Evolutionary conservation across 148 eudicot species (phyloP).

Genomic region (Amaranthus cruentus): DNA sequence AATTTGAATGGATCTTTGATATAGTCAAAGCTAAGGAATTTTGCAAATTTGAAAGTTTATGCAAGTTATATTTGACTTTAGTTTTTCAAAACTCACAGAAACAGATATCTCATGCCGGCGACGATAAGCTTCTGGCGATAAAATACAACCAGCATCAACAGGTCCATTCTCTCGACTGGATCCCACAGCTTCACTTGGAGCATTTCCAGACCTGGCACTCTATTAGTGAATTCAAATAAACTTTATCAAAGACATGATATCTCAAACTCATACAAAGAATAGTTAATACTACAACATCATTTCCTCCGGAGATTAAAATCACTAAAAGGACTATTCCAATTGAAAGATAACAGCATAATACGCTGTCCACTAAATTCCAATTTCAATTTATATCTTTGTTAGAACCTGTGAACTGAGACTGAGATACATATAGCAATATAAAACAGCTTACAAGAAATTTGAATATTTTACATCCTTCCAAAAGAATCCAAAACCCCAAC

Average conservation of each 20-base stretch:
- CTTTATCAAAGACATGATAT: not conserved
- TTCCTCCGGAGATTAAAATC: too few relatives aligned
- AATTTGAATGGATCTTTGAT: not conserved
- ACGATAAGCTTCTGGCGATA: constrained; percentile 74
- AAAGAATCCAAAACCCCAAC: too few relatives aligned
- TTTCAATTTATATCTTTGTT: too few relatives aligned
- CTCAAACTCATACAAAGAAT: not conserved
- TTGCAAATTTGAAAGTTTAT: not conserved
- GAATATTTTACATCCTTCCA: too few relatives aligned
- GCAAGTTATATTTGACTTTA: not conserved
- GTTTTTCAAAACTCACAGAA: constrained; percentile 44
- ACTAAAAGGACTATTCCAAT: not conserved
- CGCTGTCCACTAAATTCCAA: not conserved
- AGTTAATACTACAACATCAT: too few relatives aligned
- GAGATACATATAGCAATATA: too few relatives aligned
- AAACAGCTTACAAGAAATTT: too few relatives aligned
- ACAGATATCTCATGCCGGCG: constrained; percentile 80
- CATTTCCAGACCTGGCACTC: constrained; percentile 36
- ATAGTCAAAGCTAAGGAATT: not conserved
- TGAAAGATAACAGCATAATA: not conserved
- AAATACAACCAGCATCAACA: constrained; percentile 34
- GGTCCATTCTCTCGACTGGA: constrained; percentile 30
- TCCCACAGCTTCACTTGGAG: constrained; percentile 34
- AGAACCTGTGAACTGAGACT: too few relatives aligned
- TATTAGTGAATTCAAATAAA: constrained; percentile 19